Conservation (phyloP, 2,329 filamentous ascomycete genomes). For the Fusarium kyushuense region DNA sequence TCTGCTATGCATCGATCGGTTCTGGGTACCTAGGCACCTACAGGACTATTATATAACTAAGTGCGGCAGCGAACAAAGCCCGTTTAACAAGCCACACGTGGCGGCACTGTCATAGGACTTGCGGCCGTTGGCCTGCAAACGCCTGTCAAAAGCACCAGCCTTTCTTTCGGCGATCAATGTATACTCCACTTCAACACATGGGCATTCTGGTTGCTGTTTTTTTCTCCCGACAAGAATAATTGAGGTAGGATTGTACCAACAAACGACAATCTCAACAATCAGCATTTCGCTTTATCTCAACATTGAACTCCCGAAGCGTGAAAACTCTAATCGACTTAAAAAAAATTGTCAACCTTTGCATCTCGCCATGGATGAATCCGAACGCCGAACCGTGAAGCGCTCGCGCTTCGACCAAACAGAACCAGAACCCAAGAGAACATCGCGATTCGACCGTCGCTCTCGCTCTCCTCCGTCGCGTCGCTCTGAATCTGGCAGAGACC, state of each 20-base stretch:
- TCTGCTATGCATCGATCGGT: slow-evolving; percentile 21
- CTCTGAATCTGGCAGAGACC: slow-evolving; percentile 76
- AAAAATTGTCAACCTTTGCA: slow-evolving; percentile 9
- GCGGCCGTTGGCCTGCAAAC: slow-evolving; percentile 16
- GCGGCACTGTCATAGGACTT: slow-evolving; percentile 19
- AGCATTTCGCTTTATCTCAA: background rate
- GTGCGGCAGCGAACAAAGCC: too few relatives aligned
- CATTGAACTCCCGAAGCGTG: background rate
- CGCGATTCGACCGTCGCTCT: slow-evolving; percentile 92
- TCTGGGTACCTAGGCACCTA: background rate
- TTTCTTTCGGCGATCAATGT: slow-evolving; percentile 24
- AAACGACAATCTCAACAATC: slow-evolving; percentile 1
- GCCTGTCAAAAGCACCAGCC: slow-evolving; percentile 20
- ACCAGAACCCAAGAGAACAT: slow-evolving; percentile 79
- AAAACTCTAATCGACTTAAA: background rate
- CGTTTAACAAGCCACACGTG: slow-evolving; percentile 33
- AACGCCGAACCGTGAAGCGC: slow-evolving; percentile 79
- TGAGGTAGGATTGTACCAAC: slow-evolving; percentile 1
- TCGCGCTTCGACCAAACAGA: slow-evolving; percentile 96
- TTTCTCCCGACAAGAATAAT: background rate
- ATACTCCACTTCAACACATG: slow-evolving; percentile 38
- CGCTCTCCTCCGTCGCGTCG: slow-evolving; percentile 80
- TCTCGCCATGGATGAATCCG: slow-evolving; percentile 75
- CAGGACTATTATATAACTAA: background rate
- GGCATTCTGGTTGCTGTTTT: slow-evolving; percentile 34